Base-by-base conservation (phyloP, 176 grass and related monocot species). In the Neostapfia colusana region DNA sequence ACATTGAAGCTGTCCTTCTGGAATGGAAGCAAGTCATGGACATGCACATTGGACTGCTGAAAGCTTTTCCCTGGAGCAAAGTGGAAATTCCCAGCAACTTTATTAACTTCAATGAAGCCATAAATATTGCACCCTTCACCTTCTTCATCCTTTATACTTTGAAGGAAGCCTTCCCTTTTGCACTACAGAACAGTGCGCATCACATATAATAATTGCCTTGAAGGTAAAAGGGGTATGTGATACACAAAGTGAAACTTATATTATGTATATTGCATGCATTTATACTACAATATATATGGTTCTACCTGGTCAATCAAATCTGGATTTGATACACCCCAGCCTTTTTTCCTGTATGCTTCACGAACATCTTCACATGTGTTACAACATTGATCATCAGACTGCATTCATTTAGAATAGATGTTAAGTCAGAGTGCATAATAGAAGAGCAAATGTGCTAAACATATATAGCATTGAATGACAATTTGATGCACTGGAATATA, bases 1-100 rank as follows among this genome's bases (percentile, higher is more conserved):
- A 99, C 95, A 99, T 99, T 99, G 88, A 99, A 99, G 78, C 87
- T 99, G 57, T 99, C 91, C 85, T 95, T 99, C 61, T 93, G 91
- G 49, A 95, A 99, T 4, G 95, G 95, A 83, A 99, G 89, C 83
- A 99, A 85, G 45, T 99, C 95, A 10, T 99, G 95, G 16, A 99
- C 95, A 70, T 99, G 95, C 67, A 95, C 84, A 89, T 99, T 99
- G 73, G 89, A 85, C 70, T 99, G 87, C 51, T 99, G 95, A 58
- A 99, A 99, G 78, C 95, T 99, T 89, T 99, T 99, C 20, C 95
- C 95, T 54, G 95, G 95, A 61, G 95, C 95, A 85, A 99, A 99
- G 71, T 99, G 91, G 65, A 99, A 99, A 88, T 99, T 99, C 53
- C 95, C 95, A 49, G 91, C 95, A 80, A 99, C 95, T 82, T 99